Conservation (phyloP, 768 basidiomycete species). For the Boletus fagicola region DNA sequence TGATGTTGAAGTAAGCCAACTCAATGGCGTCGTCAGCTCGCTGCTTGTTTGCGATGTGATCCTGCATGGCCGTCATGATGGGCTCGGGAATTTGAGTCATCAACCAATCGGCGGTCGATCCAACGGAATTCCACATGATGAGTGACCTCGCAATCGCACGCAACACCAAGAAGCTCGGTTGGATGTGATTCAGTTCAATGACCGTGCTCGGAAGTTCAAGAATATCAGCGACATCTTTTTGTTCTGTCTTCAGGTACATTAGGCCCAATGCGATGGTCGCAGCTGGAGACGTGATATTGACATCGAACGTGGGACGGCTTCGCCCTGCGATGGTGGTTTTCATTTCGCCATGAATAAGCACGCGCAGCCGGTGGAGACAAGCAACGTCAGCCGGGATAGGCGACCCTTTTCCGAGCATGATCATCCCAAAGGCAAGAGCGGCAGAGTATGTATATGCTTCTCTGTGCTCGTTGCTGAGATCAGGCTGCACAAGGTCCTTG, state of each 20-base stretch:
- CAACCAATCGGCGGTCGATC: constrained; percentile 74
- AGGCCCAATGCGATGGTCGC: constrained; percentile 87
- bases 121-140: constrained; percentile 84
- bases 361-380: constrained; percentile 63
- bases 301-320: constrained; percentile 61
- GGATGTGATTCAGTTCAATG: constrained; percentile 77
- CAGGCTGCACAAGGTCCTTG: constrained; percentile 73
- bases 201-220: constrained; percentile 80
- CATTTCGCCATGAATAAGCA: constrained; percentile 75
- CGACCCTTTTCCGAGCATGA: constrained; percentile 89
- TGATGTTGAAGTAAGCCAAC: constrained; percentile 86
- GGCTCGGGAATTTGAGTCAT: constrained; percentile 64
- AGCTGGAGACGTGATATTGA: constrained; percentile 88
- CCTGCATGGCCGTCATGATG: constrained; percentile 59
- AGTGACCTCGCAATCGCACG: constrained; percentile 74
- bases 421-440: constrained; percentile 91
- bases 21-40: constrained; percentile 70
- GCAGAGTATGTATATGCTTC: constrained; percentile 91
- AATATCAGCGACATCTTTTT: constrained; percentile 83
- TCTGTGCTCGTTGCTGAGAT: constrained; percentile 82
- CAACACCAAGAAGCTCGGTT: constrained; percentile 82
- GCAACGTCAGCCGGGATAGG: constrained; percentile 74
- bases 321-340: constrained; percentile 38
- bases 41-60: constrained; percentile 43
- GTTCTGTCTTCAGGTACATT: constrained; percentile 87